These are phyloP conservation scores for Madurella mycetomatis DNA, from an alignment of 2,329 filamentous ascomycete species.

Conservation along the genomic window DNA sequence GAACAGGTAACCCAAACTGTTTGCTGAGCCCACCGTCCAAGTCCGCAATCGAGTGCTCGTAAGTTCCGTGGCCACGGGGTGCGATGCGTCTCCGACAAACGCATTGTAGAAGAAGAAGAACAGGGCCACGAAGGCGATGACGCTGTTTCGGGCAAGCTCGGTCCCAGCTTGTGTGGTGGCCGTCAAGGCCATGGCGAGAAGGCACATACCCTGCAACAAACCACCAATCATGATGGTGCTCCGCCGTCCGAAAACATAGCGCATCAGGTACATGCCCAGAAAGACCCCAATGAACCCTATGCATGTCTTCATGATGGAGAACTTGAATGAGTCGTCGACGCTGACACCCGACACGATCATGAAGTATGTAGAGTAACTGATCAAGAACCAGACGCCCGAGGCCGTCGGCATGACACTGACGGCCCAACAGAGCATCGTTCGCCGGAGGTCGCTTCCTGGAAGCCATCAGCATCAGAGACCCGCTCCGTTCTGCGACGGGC, in stretches of 20 bases:
- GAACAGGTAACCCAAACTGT: slow-evolving; percentile 44
- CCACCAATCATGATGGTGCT: slow-evolving; percentile 45
- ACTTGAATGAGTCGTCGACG: slow-evolving; percentile 43
- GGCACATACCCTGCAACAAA: slow-evolving; percentile 39
- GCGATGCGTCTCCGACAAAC: slow-evolving; percentile 38
- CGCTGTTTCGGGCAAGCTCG: slow-evolving; percentile 28
- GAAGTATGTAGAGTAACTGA: slow-evolving; percentile 48
- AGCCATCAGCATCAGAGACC: not conserved
- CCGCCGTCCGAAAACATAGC: slow-evolving; percentile 42
- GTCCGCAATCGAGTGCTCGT: slow-evolving; percentile 41
- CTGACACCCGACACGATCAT: slow-evolving; percentile 38
- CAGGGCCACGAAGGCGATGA: slow-evolving; percentile 35
- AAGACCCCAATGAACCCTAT: slow-evolving; percentile 47
- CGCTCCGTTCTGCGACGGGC: no score
- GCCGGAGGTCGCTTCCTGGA: slow-evolving; percentile 41
- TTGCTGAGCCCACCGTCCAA: slow-evolving; percentile 46
- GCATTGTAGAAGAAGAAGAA: slow-evolving; percentile 36
- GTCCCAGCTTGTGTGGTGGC: slow-evolving; percentile 28
- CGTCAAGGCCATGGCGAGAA: slow-evolving; percentile 42
- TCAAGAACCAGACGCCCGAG: slow-evolving; percentile 49
- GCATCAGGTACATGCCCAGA: slow-evolving; percentile 46
- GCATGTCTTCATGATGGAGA: slow-evolving; percentile 46
- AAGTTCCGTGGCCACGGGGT: slow-evolving; percentile 40
- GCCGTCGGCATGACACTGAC: no score
- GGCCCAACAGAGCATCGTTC: slow-evolving; percentile 46